Evolutionary conservation across 371 early-diverging fungal genomes (phyloP).

Genomic region (Mortierella sp.): DNA sequence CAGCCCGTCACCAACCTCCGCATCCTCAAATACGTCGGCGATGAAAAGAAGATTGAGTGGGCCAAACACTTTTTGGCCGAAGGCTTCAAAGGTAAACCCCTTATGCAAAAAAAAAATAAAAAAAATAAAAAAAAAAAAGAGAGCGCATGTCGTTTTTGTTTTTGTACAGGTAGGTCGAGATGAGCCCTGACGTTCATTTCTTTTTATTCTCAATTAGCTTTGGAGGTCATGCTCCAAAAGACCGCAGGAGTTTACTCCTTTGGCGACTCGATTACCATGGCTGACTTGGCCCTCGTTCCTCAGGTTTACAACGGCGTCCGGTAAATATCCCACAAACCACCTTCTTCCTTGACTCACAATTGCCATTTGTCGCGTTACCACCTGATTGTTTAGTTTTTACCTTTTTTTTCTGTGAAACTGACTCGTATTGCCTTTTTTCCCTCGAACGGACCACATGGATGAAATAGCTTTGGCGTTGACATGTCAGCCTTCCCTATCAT

Average conservation of each 20-base stretch:
- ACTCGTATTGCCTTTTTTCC: not conserved
- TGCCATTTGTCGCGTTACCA: not conserved
- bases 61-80: conserved; percentile 67
- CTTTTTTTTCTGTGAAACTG: not conserved
- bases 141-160: not conserved
- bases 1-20: conserved; percentile 92
- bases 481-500: conserved; percentile 81
- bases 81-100: conserved; percentile 75
- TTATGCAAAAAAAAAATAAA: too few species aligned
- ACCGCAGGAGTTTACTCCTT: conserved; percentile 82
- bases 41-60: conserved; percentile 76
- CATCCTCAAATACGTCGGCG: conserved; percentile 75
- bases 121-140: not conserved
- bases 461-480: conserved; percentile 77
- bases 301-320: conserved; percentile 87
- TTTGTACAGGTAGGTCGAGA: not conserved
- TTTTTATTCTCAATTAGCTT: conserved; percentile 52
- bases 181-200: not conserved
- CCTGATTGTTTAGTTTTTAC: not conserved
- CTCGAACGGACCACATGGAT: not conserved
- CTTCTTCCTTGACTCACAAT: not conserved
- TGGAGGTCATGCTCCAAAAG: conserved; percentile 75
- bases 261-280: conserved; percentile 89
- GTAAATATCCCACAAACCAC: conserved; percentile 46
- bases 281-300: conserved; percentile 87